A percentile compares a stretch with the other conserved stretches of the same genome.
Conservation (phyloP, 805 yeast genomes). For the Brettanomyces bruxellensis region DNA sequence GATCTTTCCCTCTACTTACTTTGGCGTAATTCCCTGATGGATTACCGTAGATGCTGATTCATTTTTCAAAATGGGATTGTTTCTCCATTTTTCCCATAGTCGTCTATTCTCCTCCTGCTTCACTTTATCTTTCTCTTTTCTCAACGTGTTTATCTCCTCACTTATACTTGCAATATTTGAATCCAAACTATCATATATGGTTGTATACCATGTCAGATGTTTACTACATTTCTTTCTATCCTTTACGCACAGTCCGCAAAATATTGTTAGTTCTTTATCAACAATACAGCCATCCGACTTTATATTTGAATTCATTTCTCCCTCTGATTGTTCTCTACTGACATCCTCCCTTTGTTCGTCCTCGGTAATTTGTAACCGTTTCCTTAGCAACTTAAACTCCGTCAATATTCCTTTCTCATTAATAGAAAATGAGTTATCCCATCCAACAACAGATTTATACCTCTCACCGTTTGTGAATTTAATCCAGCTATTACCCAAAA, state of each 20-base stretch:
- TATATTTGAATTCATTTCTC: no score
- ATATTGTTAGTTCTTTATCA: slow-evolving; percentile 1
- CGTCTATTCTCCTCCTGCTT: slow-evolving; percentile 29
- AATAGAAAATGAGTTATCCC: slow-evolving; percentile 1
- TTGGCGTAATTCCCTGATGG: no score
- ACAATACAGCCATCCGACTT: background rate
- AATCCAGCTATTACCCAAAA: slow-evolving; percentile 16
- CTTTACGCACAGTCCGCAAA: slow-evolving; percentile 32
- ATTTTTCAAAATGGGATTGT: background rate
- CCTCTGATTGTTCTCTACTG: background rate
- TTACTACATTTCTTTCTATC: slow-evolving; percentile 49
- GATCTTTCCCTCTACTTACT: no score
- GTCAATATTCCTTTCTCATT: background rate
- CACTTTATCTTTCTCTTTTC: slow-evolving; percentile 19
- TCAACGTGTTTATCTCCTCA: slow-evolving; percentile 9
- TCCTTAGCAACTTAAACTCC: slow-evolving; percentile 1
- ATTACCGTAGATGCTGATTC: no score
- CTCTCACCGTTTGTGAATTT: slow-evolving; percentile 9
- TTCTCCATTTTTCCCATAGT: slow-evolving; percentile 23
- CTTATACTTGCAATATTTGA: slow-evolving; percentile 20
- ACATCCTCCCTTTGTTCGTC: slow-evolving; percentile 4
- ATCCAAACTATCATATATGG: slow-evolving; percentile 28
- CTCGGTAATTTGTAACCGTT: background rate
- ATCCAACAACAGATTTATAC: slow-evolving; percentile 4
- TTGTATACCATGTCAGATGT: slow-evolving; percentile 32